Evolutionary conservation across 1,284 basidiomycete genomes (phyloP), one percentile per base, ranked within the genome.

Genomic region (Phenoliferia sp.): DNA sequence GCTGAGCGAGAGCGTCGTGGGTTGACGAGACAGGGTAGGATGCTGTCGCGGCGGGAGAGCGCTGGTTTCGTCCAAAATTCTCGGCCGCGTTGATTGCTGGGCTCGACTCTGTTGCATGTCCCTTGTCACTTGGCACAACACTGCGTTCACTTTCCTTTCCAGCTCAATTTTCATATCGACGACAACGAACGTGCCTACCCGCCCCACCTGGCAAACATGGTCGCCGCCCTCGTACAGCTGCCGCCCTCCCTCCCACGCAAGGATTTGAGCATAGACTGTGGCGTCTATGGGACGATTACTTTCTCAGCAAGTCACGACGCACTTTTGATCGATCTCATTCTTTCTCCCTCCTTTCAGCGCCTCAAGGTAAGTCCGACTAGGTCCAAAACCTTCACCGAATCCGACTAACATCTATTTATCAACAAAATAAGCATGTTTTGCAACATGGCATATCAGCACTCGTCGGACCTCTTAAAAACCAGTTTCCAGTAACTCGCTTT

Each of bases 381-480:
- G n/a, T 22, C 7, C 48, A 52, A 6, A n/a, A 26, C 48, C 9
- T 26, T 26, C 48, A 22, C 48, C 39, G 39, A 44, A 12, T 44
- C 39, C 39, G 39, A 12, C 22, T 22, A 44, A 44, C 39, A 12
- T 22, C 39, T 44, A 44, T 44, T 22, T 12, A 44, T 22, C 39
- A 44, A 12, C 39, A 44, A 19, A 7, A 19, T 5, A 19, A 52
- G 48, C 17, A 3, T 22, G 61, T 62, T 2, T 32, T 32, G 48
- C 61, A 62, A 34, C 61, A 62, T 48, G 61, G 61, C 44, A 62
- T 62, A 32, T 54, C 48, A 7, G 54, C 26, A 5, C 26, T 56
- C 54, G 54, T 56, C 26, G 44, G 33, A 29, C 5, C 28, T 3
- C 31, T 62, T n/a, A 29, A 17, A 10, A 17, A 9, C 3, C 26